Conservation (phyloP, 768 basidiomycete genomes). For the Rubroboletus satanas region DNA sequence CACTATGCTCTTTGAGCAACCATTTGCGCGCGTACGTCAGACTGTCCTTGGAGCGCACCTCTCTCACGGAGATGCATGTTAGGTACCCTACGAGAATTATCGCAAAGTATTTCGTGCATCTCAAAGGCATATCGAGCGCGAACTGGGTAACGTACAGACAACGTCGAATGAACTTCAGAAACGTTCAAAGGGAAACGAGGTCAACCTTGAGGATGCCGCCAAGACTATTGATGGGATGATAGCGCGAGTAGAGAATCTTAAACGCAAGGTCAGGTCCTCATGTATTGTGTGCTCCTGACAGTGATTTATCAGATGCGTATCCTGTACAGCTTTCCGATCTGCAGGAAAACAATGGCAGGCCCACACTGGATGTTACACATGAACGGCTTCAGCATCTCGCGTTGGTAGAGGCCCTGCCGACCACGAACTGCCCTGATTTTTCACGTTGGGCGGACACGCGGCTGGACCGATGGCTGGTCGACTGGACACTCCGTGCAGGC, state of each 20-base stretch:
- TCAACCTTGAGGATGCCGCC: constrained; percentile 49
- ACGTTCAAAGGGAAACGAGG: constrained; percentile 35
- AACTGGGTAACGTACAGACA: constrained; percentile 58
- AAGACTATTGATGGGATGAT: constrained; percentile 75
- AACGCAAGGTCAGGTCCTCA: constrained; percentile 69
- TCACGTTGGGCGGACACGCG: constrained; percentile 75
- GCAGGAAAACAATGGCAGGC: constrained; percentile 41
- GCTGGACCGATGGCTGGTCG: constrained; percentile 86
- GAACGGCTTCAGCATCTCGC: constrained; percentile 73
- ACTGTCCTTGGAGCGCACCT: background rate
- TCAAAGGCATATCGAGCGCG: constrained; percentile 79
- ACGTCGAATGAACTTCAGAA: constrained; percentile 57
- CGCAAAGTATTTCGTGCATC: constrained; percentile 82
- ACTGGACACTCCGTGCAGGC: constrained; percentile 83
- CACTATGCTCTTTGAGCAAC: constrained; percentile 78
- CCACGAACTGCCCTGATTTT: constrained; percentile 53
- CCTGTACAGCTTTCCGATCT: constrained; percentile 46
- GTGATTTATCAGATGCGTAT: constrained; percentile 16
- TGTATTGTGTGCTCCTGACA: constrained; percentile 8
- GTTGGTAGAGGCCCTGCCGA: constrained; percentile 53
- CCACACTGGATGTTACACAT: constrained; percentile 70
- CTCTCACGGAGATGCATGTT: constrained; percentile 12
- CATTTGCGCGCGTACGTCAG: constrained; percentile 62
- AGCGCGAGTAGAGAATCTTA: constrained; percentile 68
- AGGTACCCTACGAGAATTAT: constrained; percentile 91